Conservation (phyloP, 2,329 filamentous ascomycete genomes). For the Botrytis paeoniae region DNA sequence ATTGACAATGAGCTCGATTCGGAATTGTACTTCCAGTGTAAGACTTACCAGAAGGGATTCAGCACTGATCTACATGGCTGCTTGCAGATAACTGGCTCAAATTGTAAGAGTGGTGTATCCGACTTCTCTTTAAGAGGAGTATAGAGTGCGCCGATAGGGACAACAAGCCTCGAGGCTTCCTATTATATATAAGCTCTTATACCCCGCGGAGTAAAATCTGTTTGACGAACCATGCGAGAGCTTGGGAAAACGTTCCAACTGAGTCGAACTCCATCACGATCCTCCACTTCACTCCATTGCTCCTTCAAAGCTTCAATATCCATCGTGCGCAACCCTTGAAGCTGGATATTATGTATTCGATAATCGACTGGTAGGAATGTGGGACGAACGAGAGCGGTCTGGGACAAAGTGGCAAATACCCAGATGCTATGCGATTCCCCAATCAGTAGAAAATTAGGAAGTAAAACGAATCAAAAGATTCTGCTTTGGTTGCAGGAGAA, state of each 20-base stretch:
- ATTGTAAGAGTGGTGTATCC: constrained; percentile 83
- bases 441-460: neutral
- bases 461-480: neutral
- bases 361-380: neutral
- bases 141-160: constrained; percentile 93
- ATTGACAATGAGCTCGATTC: constrained; percentile 29
- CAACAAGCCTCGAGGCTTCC: constrained; percentile 92
- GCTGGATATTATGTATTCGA: neutral
- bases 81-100: constrained; percentile 97
- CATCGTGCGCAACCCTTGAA: constrained; percentile 27
- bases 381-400: neutral
- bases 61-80: constrained; percentile 91
- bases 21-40: neutral
- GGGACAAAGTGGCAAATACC: neutral
- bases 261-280: constrained; percentile 89
- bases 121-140: constrained; percentile 94
- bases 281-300: constrained; percentile 69
- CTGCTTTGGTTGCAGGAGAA: neutral
- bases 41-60: constrained; percentile 87
- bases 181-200: constrained; percentile 42
- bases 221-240: constrained; percentile 78
- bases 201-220: constrained; percentile 25
- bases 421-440: neutral
- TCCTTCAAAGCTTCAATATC: constrained; percentile 37
- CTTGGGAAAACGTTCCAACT: constrained; percentile 99